phyloP scores from a whole-genome alignment of 345 rosid species.

The Sonneratia alba region DNA sequence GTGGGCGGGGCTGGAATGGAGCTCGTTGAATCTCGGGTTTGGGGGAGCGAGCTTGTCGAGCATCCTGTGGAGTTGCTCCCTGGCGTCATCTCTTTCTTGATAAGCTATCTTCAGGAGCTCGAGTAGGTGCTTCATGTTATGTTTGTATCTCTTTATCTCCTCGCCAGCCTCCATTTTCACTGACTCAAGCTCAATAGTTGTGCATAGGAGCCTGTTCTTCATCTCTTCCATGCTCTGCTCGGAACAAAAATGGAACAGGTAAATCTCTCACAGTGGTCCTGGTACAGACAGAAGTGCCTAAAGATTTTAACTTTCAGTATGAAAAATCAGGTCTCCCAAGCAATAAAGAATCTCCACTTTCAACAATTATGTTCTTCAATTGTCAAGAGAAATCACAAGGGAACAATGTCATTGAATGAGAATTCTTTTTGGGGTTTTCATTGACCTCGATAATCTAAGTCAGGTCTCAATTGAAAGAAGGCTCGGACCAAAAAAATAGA shows the following conservation, averaged over 20 bases:
- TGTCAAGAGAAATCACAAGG: too few relatives aligned
- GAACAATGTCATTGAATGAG: too few relatives aligned
- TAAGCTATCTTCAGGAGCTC: conserved; percentile 46
- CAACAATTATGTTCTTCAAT: too few relatives aligned
- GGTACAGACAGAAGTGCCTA: background rate
- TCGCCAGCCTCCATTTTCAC: conserved; percentile 50
- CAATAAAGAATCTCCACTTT: background rate
- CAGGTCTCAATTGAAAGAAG: background rate
- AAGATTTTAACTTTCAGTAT: background rate
- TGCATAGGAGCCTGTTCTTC: conserved; percentile 58
- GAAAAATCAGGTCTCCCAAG: background rate
- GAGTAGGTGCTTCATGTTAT: conserved; percentile 34
- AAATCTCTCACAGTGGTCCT: background rate
- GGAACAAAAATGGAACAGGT: background rate
- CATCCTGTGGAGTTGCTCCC: conserved; percentile 47
- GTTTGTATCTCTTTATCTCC: conserved; percentile 40
- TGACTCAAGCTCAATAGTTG: conserved; percentile 49
- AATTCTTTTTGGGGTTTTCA: too few relatives aligned
- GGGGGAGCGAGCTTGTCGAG: conserved; percentile 31
- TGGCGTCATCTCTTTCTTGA: conserved; percentile 83
- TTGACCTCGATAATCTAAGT: too few relatives aligned
- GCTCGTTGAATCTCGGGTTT: conserved; percentile 1
- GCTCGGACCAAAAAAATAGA: background rate
- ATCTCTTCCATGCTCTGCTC: conserved; percentile 54
- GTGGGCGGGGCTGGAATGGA: conserved; percentile 6